Evolutionary conservation across 495 filamentous ascomycete genomes (phyloP).

Genomic region (Articulospora tetracladia): DNA sequence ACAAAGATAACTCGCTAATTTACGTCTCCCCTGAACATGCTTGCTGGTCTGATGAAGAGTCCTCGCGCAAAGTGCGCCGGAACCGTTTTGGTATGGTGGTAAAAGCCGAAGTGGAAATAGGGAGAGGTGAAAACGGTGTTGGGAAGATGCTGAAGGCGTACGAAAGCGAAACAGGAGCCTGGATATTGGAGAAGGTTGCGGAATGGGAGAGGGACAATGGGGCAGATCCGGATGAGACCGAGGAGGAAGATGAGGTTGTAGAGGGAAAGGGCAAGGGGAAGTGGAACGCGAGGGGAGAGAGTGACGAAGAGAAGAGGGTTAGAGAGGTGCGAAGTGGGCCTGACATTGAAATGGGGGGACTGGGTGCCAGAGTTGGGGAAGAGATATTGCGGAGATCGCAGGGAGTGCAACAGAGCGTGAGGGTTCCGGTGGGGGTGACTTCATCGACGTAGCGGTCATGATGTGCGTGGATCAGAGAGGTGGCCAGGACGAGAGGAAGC

Average conservation of each 20-base stretch:
- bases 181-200: background rate
- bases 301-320: background rate
- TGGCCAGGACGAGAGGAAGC: too few species aligned
- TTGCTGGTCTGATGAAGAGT: slow-evolving; percentile 58
- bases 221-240: slow-evolving; percentile 7
- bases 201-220: slow-evolving; percentile 3
- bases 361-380: background rate
- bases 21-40: slow-evolving; percentile 69
- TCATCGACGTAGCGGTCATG: background rate
- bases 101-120: slow-evolving; percentile 60
- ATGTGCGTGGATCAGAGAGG: too few species aligned
- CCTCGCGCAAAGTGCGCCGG: slow-evolving; percentile 57
- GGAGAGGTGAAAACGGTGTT: background rate
- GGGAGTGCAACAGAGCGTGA: background rate
- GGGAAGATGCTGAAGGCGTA: slow-evolving; percentile 11
- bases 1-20: slow-evolving; percentile 66
- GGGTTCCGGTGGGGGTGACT: background rate
- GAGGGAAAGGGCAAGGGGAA: background rate
- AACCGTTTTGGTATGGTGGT: slow-evolving; percentile 60
- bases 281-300: background rate
- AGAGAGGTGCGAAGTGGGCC: background rate
- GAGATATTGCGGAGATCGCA: background rate
- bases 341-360: too few species aligned
- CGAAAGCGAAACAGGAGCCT: background rate
- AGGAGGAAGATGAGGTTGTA: slow-evolving; percentile 7